phyloP scores from a whole-genome alignment of 139 green algal species.

The Chlamydomonas sphaeroides region DNA sequence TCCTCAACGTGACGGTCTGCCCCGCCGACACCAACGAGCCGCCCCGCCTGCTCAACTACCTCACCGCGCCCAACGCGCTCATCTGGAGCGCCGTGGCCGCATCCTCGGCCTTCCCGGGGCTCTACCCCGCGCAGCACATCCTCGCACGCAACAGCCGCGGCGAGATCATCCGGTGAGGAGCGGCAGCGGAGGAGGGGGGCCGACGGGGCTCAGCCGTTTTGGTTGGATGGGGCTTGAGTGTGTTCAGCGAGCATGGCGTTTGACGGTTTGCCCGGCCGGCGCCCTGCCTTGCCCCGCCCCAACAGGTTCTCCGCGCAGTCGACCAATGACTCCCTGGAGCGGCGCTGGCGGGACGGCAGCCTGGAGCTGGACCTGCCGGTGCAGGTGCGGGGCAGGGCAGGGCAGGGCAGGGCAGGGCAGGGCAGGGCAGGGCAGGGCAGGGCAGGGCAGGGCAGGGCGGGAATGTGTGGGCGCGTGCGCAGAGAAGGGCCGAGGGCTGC shows the following conservation, averaged over 20 bases:
- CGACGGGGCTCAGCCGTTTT: too few relatives aligned
- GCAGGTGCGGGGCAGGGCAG: slow-evolving; percentile 43
- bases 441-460: background rate
- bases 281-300: background rate
- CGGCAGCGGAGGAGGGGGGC: background rate
- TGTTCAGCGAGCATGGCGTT: too few relatives aligned
- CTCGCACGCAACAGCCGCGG: slow-evolving; percentile 67
- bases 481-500: too few relatives aligned
- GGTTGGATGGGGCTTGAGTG: too few relatives aligned
- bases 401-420: too few relatives aligned
- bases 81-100: slow-evolving; percentile 91
- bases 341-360: slow-evolving; percentile 84
- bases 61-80: slow-evolving; percentile 85
- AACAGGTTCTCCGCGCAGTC: slow-evolving; percentile 39
- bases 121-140: slow-evolving; percentile 85
- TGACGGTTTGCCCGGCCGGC: background rate
- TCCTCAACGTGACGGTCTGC: slow-evolving; percentile 92
- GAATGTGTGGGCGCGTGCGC: background rate
- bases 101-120: slow-evolving; percentile 87
- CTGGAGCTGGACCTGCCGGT: slow-evolving; percentile 86
- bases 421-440: too few relatives aligned
- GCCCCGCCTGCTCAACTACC: slow-evolving; percentile 92
- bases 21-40: slow-evolving; percentile 90
- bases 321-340: slow-evolving; percentile 48
- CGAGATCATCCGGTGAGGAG: slow-evolving; percentile 53